A percentile compares a stretch with the other conserved stretches of the same genome.
Evolutionary conservation across 129 eudicot species (phyloP).

Genomic region (Sambucus nigra): DNA sequence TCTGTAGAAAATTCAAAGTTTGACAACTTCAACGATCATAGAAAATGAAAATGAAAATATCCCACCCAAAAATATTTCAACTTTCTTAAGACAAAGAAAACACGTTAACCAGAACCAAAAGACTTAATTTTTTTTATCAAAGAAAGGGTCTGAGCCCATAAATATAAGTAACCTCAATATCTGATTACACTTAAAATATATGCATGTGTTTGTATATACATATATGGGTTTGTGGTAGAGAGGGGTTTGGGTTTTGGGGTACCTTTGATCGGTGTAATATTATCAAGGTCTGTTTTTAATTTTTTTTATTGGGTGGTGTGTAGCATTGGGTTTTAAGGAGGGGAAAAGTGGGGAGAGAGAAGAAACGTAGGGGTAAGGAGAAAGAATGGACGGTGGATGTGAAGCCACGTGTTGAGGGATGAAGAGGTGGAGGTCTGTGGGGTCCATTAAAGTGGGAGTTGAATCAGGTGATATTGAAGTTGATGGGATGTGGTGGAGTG

Average conservation of each 20-base stretch:
- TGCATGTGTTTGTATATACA: not conserved
- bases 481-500: too few relatives aligned
- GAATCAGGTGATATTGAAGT: not conserved
- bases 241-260: not conserved
- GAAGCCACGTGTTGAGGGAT: constrained; percentile 13
- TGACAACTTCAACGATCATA: not conserved
- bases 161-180: constrained; percentile 5
- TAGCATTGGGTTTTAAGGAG: not conserved
- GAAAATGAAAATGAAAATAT: too few relatives aligned
- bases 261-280: constrained; percentile 1
- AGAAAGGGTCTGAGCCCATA: too few relatives aligned
- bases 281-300: not conserved
- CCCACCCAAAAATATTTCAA: too few relatives aligned
- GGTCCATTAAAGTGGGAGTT: not conserved
- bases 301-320: not conserved
- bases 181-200: not conserved
- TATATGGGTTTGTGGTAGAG: not conserved
- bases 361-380: not conserved
- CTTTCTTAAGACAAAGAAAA: too few relatives aligned
- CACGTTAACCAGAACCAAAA: not conserved
- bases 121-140: not conserved
- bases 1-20: not conserved
- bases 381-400: not conserved
- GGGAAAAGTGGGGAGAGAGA: not conserved
- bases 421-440: not conserved